Evolutionary conservation across 2,329 filamentous ascomycete genomes (phyloP), one percentile per base, ranked within the genome.

Genomic region (Sclerotinia sclerotiorum): DNA sequence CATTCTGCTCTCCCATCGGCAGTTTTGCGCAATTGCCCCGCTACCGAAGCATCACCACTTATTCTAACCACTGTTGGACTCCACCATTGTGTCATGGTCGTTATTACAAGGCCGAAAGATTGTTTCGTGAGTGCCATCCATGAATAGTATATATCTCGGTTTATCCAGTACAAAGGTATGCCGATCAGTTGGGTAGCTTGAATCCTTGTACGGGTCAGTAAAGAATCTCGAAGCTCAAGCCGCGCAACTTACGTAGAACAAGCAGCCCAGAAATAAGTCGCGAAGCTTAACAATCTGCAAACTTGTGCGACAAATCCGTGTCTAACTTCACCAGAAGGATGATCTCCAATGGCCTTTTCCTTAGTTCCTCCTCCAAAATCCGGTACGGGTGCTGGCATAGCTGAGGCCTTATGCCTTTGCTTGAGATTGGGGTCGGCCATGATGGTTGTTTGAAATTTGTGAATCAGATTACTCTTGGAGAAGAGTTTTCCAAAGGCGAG

Each of bases 121-220:
- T 92, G 87, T 79, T 97, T 97, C 15, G 92, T 95, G 78, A 93
- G 85, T 52, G 92, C 88, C 87, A 97, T 96, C 80, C 93, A 96
- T 71, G 89, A 86, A 79, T 96, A 91, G 81, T 92, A 97, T 76
- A 91, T 86, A 57, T 92, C 88, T 69, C 87, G 87, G 77, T 93
- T 90, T 75, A 93, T 81, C 70, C 88, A 84, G 77, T 95, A 95
- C 60, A 97, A 80, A 2, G 92, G 92, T 0, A 87, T 80, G 46
- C 93, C 93, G 69, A 96, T 81, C 71, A 93, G 83, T 76, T 97
- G 92, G 8, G 92, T 92, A 24, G 86, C 78, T 73, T 87, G 85
- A 75, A 91, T 87, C 21, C 88, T 90, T 72, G 29, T 68, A n/a
- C 54, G 70, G 24, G 72, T 78, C 67, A 76, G 72, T 61, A 42